Base-by-base conservation (phyloP, 2,329 filamentous ascomycete species). In the Apiospora saccharicola region DNA sequence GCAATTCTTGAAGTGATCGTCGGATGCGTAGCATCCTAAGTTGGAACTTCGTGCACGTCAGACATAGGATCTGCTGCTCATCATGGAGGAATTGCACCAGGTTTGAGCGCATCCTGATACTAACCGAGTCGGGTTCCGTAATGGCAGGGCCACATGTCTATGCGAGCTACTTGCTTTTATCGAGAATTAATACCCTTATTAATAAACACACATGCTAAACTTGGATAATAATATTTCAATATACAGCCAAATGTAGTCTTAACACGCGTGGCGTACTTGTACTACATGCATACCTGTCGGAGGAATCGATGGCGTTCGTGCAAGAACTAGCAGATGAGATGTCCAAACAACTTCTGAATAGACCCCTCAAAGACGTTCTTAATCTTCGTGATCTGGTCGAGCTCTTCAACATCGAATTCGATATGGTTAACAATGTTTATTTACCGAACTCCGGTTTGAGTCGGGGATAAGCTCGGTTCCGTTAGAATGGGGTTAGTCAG, bases 401-500 rank as follows among this genome's bases (percentile, higher is more conserved):
- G 57, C 34, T 41, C 41, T 34, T 13, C n/a, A 22, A 22, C 57
- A 19, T 64, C 57, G n/a, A 41, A 13, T 64, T 34, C 19, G 37
- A 61, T 19, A 13, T 61, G 30, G 30, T 30, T 19, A 37, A 37
- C 22, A 37, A 19, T 64, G n/a, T 19, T 64, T 64, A n/a, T 64
- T 41, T n/a, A 64, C 57, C 57, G 34, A 64, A 41, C 13, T 64
- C 57, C 30, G 57, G 57, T 64, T 64, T 19, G 57, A 24, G 34
- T 37, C 30, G 57, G 57, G 19, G 34, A n/a, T 64, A 30, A 61
- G 53, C 22, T 64, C 57, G 57, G 57, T 64, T 64, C 57, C 57
- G 57, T 13, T 64, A 14, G 19, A 64, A 64, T 64, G 57, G 57
- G 57, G 57, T 64, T 64, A 64, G 57, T 64, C 57, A 64, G 57